Conservation (phyloP, 495 filamentous ascomycete genomes). For the Parathielavia hyrcaniae region DNA sequence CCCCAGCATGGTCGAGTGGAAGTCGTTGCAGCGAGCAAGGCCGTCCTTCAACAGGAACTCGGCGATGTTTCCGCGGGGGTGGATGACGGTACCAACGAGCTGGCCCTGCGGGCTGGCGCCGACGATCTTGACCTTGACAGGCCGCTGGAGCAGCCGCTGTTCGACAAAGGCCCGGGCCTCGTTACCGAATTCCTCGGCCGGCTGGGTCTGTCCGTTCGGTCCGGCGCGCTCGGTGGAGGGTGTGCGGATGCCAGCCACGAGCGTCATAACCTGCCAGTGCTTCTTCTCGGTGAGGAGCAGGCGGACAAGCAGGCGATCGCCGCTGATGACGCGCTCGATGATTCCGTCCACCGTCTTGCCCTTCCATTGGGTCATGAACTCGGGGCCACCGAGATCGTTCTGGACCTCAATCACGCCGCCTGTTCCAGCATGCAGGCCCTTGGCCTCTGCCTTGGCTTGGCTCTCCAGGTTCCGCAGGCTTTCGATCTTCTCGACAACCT, state of each 20-base stretch:
- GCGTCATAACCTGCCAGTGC: constrained; percentile 73
- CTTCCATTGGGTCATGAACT: constrained; percentile 73
- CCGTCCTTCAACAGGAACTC: constrained; percentile 81
- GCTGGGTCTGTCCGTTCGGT: constrained; percentile 68
- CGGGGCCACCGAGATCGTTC: constrained; percentile 68
- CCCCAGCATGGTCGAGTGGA: constrained; percentile 85
- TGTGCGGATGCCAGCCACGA: constrained; percentile 84
- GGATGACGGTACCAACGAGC: constrained; percentile 70
- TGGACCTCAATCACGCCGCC: constrained; percentile 61
- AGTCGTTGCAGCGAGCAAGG: constrained; percentile 85
- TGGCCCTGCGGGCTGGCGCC: constrained; percentile 83
- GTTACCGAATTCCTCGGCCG: constrained; percentile 80
- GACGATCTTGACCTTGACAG: constrained; percentile 70
- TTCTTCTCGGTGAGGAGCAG: constrained; percentile 67
- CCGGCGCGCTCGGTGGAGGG: constrained; percentile 78
- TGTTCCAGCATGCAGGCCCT: constrained; percentile 66
- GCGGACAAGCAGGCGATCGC: constrained; percentile 82
- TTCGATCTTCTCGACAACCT: constrained; percentile 61
- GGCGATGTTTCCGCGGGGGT: constrained; percentile 87
- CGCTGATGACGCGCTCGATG: constrained; percentile 83
- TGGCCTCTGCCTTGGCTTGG: constrained; percentile 67
- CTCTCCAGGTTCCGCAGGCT: constrained; percentile 70
- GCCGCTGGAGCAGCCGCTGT: constrained; percentile 73
- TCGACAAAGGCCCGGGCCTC: constrained; percentile 85
- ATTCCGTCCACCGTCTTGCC: constrained; percentile 65